A percentile compares a stretch with the other conserved stretches of the same genome.
Conservation (phyloP, 2,329 filamentous ascomycete genomes). For the Acrocalymma vagum region DNA sequence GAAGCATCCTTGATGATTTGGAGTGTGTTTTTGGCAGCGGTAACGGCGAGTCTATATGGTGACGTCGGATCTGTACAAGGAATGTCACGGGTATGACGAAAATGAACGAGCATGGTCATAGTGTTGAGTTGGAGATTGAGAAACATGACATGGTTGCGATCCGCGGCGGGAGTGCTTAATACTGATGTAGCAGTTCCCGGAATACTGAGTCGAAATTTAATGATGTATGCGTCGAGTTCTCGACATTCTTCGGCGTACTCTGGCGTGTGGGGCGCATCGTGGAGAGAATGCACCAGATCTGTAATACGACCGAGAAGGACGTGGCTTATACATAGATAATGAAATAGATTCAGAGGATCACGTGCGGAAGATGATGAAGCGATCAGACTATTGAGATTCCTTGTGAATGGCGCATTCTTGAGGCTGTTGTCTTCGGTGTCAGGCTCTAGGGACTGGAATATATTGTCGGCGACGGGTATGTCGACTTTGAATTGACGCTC, state of each 20-base stretch:
- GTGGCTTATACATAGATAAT: conserved; percentile 33
- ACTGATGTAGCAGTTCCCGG: conserved; percentile 31
- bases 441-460: conserved; percentile 28
- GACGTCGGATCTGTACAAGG: conserved; percentile 2
- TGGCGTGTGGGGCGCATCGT: conserved; percentile 25
- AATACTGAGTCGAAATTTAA: conserved; percentile 36
- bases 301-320: conserved; percentile 36
- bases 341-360: conserved; percentile 25
- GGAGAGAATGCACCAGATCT: conserved; percentile 37
- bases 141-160: conserved; percentile 33
- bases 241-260: conserved; percentile 34
- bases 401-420: conserved; percentile 27
- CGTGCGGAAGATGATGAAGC: conserved; percentile 10
- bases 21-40: conserved; percentile 33
- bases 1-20: conserved; percentile 38
- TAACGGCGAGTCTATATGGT: conserved; percentile 25
- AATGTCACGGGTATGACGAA: conserved; percentile 12
- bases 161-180: conserved; percentile 23
- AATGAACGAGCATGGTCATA: conserved; percentile 34
- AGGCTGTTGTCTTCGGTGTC: conserved; percentile 2
- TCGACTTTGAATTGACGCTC: conserved; percentile 43
- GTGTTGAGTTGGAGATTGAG: conserved; percentile 32
- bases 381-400: conserved; percentile 31
- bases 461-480: conserved; percentile 30
- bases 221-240: conserved; percentile 30